Conservation (phyloP, 768 basidiomycete species). For the Panaeolus papilionaceus region DNA sequence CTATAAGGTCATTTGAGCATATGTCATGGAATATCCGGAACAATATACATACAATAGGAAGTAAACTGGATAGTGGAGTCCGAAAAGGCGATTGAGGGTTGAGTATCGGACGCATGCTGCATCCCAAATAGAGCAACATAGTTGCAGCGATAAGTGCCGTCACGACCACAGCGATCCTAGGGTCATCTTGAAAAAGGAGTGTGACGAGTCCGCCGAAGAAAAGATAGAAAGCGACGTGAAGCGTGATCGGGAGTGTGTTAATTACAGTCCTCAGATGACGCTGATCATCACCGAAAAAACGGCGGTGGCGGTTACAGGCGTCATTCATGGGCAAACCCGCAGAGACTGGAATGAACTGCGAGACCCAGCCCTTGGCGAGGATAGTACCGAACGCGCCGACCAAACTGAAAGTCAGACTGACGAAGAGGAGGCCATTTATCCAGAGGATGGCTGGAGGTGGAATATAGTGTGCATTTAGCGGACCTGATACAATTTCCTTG, state of each 20-base stretch:
- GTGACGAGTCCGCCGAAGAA: constrained; percentile 29
- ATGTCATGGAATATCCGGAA: background rate
- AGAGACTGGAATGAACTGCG: constrained; percentile 25
- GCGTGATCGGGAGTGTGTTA: constrained; percentile 24
- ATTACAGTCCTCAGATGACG: constrained; percentile 27
- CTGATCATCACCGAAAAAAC: constrained; percentile 25
- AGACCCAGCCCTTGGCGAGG: constrained; percentile 31
- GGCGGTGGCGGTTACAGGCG: constrained; percentile 27
- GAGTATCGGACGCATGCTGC: constrained; percentile 23
- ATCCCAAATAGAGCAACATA: constrained; percentile 25
- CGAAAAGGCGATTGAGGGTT: constrained; percentile 26
- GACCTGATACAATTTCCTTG: background rate
- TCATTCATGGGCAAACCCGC: constrained; percentile 25
- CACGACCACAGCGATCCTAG: constrained; percentile 22
- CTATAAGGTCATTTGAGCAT: constrained; percentile 13
- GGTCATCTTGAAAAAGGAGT: constrained; percentile 24
- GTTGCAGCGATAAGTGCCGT: constrained; percentile 21
- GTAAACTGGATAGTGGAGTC: constrained; percentile 22
- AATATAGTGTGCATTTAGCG: background rate
- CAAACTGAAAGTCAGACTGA: constrained; percentile 33
- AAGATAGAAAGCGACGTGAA: constrained; percentile 28
- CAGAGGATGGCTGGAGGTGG: constrained; percentile 25
- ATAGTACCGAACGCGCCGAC: constrained; percentile 36
- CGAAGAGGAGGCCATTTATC: constrained; percentile 33
- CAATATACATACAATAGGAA: constrained; percentile 16